These are phyloP conservation scores for Neurospora sp. DNA, from an alignment of 495 filamentous ascomycete species.

Conservation along the genomic window DNA sequence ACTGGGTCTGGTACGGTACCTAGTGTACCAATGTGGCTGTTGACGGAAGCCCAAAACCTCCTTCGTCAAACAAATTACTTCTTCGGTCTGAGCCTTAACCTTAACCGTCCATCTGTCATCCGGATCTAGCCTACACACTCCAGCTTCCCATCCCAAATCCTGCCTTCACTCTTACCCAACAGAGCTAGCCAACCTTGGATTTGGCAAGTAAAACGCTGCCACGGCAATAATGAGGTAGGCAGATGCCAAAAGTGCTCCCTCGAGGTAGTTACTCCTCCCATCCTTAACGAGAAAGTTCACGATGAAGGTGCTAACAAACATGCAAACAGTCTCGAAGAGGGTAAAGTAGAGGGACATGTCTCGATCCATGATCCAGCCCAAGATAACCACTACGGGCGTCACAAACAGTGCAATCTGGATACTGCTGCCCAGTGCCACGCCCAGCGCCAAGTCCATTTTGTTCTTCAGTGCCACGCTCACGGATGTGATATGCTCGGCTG, in stretches of 20 bases:
- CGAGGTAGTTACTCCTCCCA: conserved; percentile 71
- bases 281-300: conserved; percentile 78
- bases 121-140: background rate
- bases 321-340: conserved; percentile 69
- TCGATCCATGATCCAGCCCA: conserved; percentile 68
- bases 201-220: conserved; percentile 53
- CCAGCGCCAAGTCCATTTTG: conserved; percentile 84
- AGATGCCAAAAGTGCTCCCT: conserved; percentile 65
- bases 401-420: conserved; percentile 82
- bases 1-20: too few species aligned
- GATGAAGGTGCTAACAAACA: conserved; percentile 72
- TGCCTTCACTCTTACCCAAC: background rate
- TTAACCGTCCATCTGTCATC: background rate
- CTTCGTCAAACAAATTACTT: background rate
- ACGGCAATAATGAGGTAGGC: conserved; percentile 62
- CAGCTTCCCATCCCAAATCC: background rate
- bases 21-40: background rate
- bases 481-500: conserved; percentile 79
- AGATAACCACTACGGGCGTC: conserved; percentile 67
- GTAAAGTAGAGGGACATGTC: conserved; percentile 79
- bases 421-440: conserved; percentile 68
- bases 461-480: conserved; percentile 77
- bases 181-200: conserved; percentile 34
- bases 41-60: background rate
- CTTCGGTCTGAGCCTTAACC: background rate